phyloP scores from a whole-genome alignment of 768 basidiomycete genomes.

The Psilocybe subaeruginosa region DNA sequence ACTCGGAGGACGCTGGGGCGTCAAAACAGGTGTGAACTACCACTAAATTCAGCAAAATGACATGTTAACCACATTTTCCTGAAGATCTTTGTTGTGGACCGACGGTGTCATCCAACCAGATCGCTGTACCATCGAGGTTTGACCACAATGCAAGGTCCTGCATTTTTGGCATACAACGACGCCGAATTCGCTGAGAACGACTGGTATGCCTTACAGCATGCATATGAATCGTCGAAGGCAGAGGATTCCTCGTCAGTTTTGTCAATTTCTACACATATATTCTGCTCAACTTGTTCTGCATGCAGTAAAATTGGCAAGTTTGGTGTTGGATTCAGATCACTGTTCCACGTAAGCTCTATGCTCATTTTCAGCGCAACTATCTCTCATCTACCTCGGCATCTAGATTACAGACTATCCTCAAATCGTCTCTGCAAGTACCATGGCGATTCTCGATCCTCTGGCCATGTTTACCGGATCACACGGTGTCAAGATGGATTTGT shows the following conservation, averaged over 20 bases:
- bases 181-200: slow-evolving; percentile 41
- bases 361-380: neutral
- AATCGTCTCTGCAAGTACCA: slow-evolving; percentile 41
- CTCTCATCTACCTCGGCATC: neutral
- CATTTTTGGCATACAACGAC: slow-evolving; percentile 51
- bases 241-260: slow-evolving; percentile 40
- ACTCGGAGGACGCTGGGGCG: slow-evolving; percentile 55
- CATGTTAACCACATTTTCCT: neutral
- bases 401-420: slow-evolving; percentile 55
- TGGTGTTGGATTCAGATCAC: slow-evolving; percentile 52
- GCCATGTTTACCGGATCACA: slow-evolving; percentile 29
- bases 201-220: slow-evolving; percentile 45
- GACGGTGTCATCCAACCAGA: slow-evolving; percentile 28
- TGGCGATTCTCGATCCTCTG: slow-evolving; percentile 50
- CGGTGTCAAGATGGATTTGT: slow-evolving; percentile 33
- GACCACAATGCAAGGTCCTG: slow-evolving; percentile 40
- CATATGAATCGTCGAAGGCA: slow-evolving; percentile 49
- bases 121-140: slow-evolving; percentile 31
- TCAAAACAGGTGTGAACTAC: slow-evolving; percentile 37
- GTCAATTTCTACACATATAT: neutral
- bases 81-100: slow-evolving; percentile 47
- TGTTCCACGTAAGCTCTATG: slow-evolving; percentile 45
- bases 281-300: neutral
- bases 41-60: neutral
- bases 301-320: slow-evolving; percentile 56